A percentile compares a stretch with the other conserved stretches of the same genome.
These are phyloP conservation scores for Acacia acuminata DNA, from an alignment of 306 rosid genomes.

Conservation along the genomic window DNA sequence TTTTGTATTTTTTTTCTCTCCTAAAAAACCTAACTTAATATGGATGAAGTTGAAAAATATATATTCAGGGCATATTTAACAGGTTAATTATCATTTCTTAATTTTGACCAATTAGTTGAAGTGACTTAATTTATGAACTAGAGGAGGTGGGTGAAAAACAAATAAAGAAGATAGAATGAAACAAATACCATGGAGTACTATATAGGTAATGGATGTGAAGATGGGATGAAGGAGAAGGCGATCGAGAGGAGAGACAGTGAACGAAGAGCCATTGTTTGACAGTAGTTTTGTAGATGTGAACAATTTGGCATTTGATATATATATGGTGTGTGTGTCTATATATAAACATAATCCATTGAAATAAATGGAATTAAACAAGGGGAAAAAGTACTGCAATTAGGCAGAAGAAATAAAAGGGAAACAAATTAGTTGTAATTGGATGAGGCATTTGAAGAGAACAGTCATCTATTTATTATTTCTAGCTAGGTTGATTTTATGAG, in stretches of 20 bases:
- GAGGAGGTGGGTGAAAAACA: background rate
- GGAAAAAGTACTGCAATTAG: too few species aligned
- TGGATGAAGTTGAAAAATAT: too few species aligned
- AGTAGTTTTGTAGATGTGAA: background rate
- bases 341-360: background rate
- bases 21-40: too few species aligned
- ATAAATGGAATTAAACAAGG: background rate
- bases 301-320: background rate
- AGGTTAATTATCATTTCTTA: too few species aligned
- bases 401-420: background rate
- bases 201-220: constrained; percentile 57
- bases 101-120: too few species aligned
- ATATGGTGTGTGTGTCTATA: background rate
- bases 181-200: constrained; percentile 68
- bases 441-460: background rate
- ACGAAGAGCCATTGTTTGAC: constrained; percentile 35
- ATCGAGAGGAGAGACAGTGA: constrained; percentile 32
- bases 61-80: too few species aligned
- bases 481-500: too few species aligned
- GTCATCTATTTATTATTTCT: background rate
- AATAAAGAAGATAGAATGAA: background rate
- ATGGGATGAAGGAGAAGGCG: constrained; percentile 34
- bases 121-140: too few species aligned
- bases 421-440: background rate
- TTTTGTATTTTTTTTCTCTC: too few species aligned